Base-by-base conservation (phyloP, 345 rosid species). In the Passiflora organensis region DNA sequence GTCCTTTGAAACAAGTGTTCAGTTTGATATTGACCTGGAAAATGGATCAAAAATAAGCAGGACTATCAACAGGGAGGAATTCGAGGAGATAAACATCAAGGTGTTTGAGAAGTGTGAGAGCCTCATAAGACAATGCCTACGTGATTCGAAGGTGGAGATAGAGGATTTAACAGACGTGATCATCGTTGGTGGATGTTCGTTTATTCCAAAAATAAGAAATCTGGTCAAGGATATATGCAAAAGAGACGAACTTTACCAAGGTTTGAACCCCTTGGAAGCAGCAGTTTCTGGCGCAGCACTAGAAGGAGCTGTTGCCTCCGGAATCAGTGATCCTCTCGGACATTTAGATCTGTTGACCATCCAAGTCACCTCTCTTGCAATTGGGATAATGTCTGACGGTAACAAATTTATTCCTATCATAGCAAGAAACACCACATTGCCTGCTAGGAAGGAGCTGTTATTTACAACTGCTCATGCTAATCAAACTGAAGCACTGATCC, bases 301-400 rank as follows among this genome's bases (percentile, higher is more conserved):
- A 38, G 93, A 88, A 77, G 95, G 96, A 49, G 98, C 96, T 0
- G 86, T 91, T 41, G 79, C 95, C 17, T 91, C 95, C 15, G 98
- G 96, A 22, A 69, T 82, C 36, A 78, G 74, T 6, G 95, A 88
- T 55, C 96, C 95, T 10, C 83, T 88, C 18, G 95, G 98, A 6
- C 78, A 67, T 60, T 72, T 91, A 74, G 95, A 91, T 57, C 80
- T 86, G 20, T 63, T 91, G 51, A 91, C 96, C 9, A 91, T 91
- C 60, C 96, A 88, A 74, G 82, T 76, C 1, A 81, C 87, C 5
- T 73, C 95, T 18, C 86, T 82, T 0, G 85, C 65, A 0, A 75
- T 91, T 15, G 96, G 98, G 8, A 74, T 91, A 11, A 75, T 61
- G 63, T 84, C 81, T 4, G 77, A 76, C 15, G 90, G 84, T 2